Evolutionary conservation across 2,329 filamentous ascomycete genomes (phyloP).

Genomic region (Alternaria ethzedia): DNA sequence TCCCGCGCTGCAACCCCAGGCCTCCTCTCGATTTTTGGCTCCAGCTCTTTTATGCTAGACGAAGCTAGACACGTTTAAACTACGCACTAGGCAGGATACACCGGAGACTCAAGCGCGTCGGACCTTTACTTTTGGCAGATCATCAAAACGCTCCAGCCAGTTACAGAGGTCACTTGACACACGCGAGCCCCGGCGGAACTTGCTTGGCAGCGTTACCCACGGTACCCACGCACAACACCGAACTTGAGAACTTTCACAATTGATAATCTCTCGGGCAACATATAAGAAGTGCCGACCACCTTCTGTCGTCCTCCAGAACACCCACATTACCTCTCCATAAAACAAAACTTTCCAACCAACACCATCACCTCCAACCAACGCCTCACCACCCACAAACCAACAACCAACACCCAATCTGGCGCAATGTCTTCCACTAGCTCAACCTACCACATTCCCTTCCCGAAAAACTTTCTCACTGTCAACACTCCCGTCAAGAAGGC

Average conservation of each 20-base stretch:
- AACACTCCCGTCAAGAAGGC: conserved; percentile 41
- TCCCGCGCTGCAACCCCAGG: conserved; percentile 35
- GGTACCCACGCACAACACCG: conserved; percentile 12
- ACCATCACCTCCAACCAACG: conserved; percentile 1
- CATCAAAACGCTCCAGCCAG: conserved; percentile 22
- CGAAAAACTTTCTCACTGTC: conserved; percentile 44
- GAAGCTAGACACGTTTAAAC: conserved; percentile 1
- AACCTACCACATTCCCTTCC: conserved; percentile 48
- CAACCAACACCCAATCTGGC: conserved; percentile 28
- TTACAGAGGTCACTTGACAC: conserved; percentile 33
- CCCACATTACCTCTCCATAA: conserved; percentile 4
- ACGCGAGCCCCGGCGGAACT: conserved; percentile 31
- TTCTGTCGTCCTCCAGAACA: conserved; percentile 8
- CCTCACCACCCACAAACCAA: conserved; percentile 4
- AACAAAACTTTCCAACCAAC: neutral
- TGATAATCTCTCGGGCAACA: conserved; percentile 8
- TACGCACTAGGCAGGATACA: conserved; percentile 6
- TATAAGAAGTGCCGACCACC: conserved; percentile 26
- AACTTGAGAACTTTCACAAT: conserved; percentile 2
- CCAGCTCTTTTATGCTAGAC: conserved; percentile 15
- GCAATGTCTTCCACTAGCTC: conserved; percentile 44
- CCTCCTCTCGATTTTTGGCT: conserved; percentile 19
- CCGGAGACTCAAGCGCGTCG: conserved; percentile 10
- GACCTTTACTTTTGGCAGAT: conserved; percentile 16
- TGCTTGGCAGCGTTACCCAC: conserved; percentile 25